phyloP scores from a whole-genome alignment of 352 stramenopile genomes.

The Pythium sukuiense region DNA sequence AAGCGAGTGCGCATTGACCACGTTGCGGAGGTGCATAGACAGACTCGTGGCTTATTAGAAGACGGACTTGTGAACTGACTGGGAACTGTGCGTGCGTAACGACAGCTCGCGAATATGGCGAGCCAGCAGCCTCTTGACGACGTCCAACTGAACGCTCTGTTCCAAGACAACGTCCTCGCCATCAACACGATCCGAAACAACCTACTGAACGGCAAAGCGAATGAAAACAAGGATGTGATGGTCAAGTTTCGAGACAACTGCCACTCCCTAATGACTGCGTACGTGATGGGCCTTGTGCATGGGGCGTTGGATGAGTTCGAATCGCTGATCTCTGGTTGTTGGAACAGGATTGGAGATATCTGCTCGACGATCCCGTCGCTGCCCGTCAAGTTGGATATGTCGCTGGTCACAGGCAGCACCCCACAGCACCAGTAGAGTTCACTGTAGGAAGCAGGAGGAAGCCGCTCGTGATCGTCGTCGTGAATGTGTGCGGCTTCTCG shows the following conservation, averaged over 20 bases:
- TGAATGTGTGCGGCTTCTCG: neutral
- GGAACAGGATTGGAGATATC: conserved; percentile 46
- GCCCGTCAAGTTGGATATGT: conserved; percentile 67
- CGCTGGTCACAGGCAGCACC: conserved; percentile 37
- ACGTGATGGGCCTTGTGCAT: conserved; percentile 27
- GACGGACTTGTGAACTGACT: neutral
- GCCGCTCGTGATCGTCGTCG: neutral
- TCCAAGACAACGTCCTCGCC: conserved; percentile 67
- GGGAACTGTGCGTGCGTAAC: neutral
- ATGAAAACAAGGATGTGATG: conserved; percentile 60
- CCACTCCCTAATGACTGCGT: conserved; percentile 56
- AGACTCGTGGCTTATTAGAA: no score
- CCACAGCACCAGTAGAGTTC: conserved; percentile 10
- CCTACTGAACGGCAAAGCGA: conserved; percentile 51
- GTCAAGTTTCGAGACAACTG: conserved; percentile 69
- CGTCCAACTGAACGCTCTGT: conserved; percentile 46
- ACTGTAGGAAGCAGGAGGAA: neutral
- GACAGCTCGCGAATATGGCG: conserved; percentile 22
- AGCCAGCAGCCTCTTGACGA: conserved; percentile 31
- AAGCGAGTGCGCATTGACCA: conserved; percentile 71
- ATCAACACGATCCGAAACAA: conserved; percentile 75
- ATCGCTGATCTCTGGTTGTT: neutral
- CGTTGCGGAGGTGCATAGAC: conserved; percentile 17
- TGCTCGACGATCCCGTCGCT: conserved; percentile 67
- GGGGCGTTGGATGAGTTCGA: neutral